phyloP scores from a whole-genome alignment of 192 early-diverging fungal genomes.

The Umbelopsis sp. region DNA sequence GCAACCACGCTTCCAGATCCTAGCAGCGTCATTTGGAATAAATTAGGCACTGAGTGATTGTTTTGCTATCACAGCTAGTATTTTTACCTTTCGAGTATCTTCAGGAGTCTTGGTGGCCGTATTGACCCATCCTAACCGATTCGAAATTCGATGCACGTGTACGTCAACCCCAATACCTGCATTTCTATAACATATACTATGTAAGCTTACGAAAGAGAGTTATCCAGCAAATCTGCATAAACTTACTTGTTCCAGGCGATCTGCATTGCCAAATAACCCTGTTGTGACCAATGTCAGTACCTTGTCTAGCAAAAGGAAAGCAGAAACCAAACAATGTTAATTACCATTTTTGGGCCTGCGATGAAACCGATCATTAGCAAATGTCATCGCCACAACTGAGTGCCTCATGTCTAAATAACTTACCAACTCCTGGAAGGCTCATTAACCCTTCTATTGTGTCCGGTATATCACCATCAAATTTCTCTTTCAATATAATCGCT shows the following conservation, averaged over 20 bases:
- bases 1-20: conserved; percentile 81
- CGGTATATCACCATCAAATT: conserved; percentile 84
- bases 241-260: conserved; percentile 78
- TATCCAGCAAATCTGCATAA: background rate
- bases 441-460: conserved; percentile 75
- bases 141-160: conserved; percentile 91
- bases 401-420: background rate
- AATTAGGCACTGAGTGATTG: background rate
- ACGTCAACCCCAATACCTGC: conserved; percentile 94
- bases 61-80: background rate
- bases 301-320: background rate
- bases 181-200: conserved; percentile 43
- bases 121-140: conserved; percentile 86
- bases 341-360: conserved; percentile 87
- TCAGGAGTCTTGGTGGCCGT: conserved; percentile 79
- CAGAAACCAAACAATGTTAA: background rate
- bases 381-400: background rate
- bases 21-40: background rate
- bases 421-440: conserved; percentile 82
- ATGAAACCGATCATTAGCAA: background rate
- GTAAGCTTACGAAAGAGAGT: background rate
- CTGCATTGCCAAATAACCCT: conserved; percentile 83
- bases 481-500: conserved; percentile 70
- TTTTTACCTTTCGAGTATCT: conserved; percentile 65
- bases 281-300: background rate